Evolutionary conservation across 768 basidiomycete genomes (phyloP).

Genomic region (Lentinula detonsa): DNA sequence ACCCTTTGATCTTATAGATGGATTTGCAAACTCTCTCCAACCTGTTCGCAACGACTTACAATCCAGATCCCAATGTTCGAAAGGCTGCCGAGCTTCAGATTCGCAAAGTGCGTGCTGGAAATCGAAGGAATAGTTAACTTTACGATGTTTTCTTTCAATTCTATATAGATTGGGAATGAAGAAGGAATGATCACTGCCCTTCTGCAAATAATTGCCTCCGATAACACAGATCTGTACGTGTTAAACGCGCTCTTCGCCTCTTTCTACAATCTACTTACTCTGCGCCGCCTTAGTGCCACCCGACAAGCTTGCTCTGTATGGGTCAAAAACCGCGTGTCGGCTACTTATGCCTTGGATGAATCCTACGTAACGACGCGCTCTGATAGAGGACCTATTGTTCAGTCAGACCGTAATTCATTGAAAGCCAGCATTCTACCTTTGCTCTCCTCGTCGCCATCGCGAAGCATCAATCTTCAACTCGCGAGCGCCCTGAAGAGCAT

Average conservation of each 20-base stretch:
- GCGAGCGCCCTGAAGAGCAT: slow-evolving; percentile 68
- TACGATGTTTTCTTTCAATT: neutral
- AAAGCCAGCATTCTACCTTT: slow-evolving; percentile 62
- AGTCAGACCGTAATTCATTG: slow-evolving; percentile 69
- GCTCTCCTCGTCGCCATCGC: slow-evolving; percentile 60
- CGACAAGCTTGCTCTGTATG: slow-evolving; percentile 84
- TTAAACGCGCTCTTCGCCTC: slow-evolving; percentile 27
- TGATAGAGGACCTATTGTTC: slow-evolving; percentile 57
- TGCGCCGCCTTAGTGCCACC: slow-evolving; percentile 46
- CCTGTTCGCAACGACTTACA: slow-evolving; percentile 77
- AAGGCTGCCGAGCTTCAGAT: slow-evolving; percentile 85
- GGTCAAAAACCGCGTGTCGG: slow-evolving; percentile 84
- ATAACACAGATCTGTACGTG: slow-evolving; percentile 72
- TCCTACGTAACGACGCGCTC: slow-evolving; percentile 32
- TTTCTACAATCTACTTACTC: neutral
- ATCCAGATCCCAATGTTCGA: slow-evolving; percentile 80
- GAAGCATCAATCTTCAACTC: slow-evolving; percentile 70
- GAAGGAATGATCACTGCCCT: slow-evolving; percentile 82
- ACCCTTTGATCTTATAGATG: slow-evolving; percentile 30
- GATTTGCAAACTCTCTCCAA: slow-evolving; percentile 71
- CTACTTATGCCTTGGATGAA: slow-evolving; percentile 42
- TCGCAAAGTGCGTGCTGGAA: slow-evolving; percentile 52
- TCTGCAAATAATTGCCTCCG: slow-evolving; percentile 78
- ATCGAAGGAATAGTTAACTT: neutral
- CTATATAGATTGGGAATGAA: slow-evolving; percentile 53